Conservation (phyloP, 768 basidiomycete genomes). For the Suillus brevipes region DNA sequence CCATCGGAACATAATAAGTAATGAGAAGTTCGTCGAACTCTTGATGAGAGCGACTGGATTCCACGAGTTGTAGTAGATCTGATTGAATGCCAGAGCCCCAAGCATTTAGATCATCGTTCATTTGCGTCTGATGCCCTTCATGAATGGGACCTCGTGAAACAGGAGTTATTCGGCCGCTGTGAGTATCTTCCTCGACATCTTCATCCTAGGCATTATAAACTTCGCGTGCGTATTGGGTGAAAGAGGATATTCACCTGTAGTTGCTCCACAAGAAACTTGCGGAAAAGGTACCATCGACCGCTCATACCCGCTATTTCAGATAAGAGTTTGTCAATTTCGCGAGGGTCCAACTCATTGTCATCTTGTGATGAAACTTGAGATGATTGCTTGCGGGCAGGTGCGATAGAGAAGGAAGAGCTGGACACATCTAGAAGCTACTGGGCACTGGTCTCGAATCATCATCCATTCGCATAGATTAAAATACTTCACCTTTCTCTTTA, state of each 20-base stretch:
- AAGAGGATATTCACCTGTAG: conserved; percentile 49
- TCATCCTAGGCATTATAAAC: conserved; percentile 12
- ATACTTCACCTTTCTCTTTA: conserved; percentile 69
- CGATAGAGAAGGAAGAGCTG: conserved; percentile 37
- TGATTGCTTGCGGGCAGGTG: conserved; percentile 35
- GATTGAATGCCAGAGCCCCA: neutral
- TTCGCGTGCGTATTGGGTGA: conserved; percentile 6
- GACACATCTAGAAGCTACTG: conserved; percentile 49
- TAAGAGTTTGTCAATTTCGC: conserved; percentile 89
- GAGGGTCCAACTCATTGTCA: conserved; percentile 73
- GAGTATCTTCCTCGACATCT: conserved; percentile 12
- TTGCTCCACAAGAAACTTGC: conserved; percentile 79
- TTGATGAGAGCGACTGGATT: conserved; percentile 52
- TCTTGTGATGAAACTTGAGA: conserved; percentile 36
- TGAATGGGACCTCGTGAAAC: neutral
- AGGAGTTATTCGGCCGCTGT: conserved; percentile 3
- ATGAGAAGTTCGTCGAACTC: conserved; percentile 67
- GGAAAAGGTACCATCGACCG: conserved; percentile 88
- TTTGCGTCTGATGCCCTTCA: neutral
- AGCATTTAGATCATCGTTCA: neutral
- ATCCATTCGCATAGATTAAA: neutral
- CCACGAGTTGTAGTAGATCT: conserved; percentile 33
- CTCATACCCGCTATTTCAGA: conserved; percentile 89
- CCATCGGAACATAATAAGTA: conserved; percentile 84
- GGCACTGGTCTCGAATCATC: neutral